Conservation (phyloP, 768 basidiomycete genomes). For the Cystobasidium onofrii region DNA sequence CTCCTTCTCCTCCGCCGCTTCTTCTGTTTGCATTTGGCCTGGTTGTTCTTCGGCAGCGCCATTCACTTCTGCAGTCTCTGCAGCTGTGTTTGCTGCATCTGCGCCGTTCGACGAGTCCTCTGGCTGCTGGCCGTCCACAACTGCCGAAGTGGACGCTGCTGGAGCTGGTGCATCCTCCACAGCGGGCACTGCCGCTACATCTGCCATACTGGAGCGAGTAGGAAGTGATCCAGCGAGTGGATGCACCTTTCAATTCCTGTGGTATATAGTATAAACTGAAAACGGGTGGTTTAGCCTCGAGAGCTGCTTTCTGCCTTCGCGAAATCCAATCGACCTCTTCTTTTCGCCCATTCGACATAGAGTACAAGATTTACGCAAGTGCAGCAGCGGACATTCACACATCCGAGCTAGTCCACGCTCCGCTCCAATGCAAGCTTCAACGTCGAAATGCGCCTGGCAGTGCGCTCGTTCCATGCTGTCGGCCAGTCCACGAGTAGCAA, state of each 20-base stretch:
- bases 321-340: too few relatives aligned
- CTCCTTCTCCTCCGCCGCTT: not conserved
- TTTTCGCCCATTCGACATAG: not conserved
- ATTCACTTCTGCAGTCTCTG: not conserved
- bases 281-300: too few relatives aligned
- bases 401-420: not conserved
- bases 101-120: not conserved
- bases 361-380: too few relatives aligned
- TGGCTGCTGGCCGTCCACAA: not conserved
- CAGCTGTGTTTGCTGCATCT: not conserved
- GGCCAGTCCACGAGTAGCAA: not conserved
- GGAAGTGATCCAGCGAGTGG: not conserved
- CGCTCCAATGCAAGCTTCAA: constrained; percentile 22
- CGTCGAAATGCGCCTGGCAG: not conserved
- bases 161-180: not conserved
- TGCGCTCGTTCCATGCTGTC: not conserved
- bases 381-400: too few relatives aligned
- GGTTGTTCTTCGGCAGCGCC: not conserved
- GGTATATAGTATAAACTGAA: too few relatives aligned
- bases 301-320: too few relatives aligned
- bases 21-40: too few relatives aligned
- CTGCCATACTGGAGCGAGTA: not conserved
- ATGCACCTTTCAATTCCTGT: too few relatives aligned
- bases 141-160: constrained; percentile 1
- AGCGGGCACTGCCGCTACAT: not conserved